Percentiles rank a stretch among this genome's conserved stretches.
These are phyloP conservation scores for Pseudozyma sp. DNA, from an alignment of 1,284 basidiomycete genomes.

Conservation along the genomic window DNA sequence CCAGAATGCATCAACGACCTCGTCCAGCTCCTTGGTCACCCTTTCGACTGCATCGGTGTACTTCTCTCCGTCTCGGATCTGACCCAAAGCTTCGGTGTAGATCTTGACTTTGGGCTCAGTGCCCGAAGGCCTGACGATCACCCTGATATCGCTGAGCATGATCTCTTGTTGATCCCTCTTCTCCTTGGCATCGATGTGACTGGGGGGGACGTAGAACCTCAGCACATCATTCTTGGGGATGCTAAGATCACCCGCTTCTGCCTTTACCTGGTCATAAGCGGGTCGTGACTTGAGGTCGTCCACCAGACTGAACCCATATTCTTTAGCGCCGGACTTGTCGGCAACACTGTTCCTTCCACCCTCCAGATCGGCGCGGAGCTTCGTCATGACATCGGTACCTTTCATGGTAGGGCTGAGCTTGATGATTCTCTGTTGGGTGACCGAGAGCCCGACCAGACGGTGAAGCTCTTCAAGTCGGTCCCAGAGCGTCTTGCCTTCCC, in stretches of 20 bases:
- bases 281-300: slow-evolving; percentile 49
- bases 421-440: slow-evolving; percentile 61
- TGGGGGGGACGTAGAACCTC: slow-evolving; percentile 55
- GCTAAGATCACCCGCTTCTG: slow-evolving; percentile 43
- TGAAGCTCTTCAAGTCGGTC: slow-evolving; percentile 60
- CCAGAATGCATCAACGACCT: slow-evolving; percentile 55
- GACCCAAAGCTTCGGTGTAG: slow-evolving; percentile 57
- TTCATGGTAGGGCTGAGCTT: slow-evolving; percentile 51
- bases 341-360: slow-evolving; percentile 29
- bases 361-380: slow-evolving; percentile 46
- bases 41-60: slow-evolving; percentile 45
- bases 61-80: slow-evolving; percentile 39
- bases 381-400: slow-evolving; percentile 57
- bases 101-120: slow-evolving; percentile 65
- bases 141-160: slow-evolving; percentile 54
- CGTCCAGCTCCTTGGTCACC: slow-evolving; percentile 41
- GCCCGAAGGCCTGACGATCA: slow-evolving; percentile 60
- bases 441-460: slow-evolving; percentile 46
- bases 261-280: slow-evolving; percentile 37
- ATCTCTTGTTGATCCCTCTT: slow-evolving; percentile 44
- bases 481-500: slow-evolving; percentile 55
- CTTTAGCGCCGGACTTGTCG: neutral
- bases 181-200: slow-evolving; percentile 20
- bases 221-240: slow-evolving; percentile 62
- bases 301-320: slow-evolving; percentile 46